Percentiles rank a stretch among this genome's conserved stretches.
Evolutionary conservation across 106 monocot species (phyloP).

Genomic region (Dendrobium huoshanense): DNA sequence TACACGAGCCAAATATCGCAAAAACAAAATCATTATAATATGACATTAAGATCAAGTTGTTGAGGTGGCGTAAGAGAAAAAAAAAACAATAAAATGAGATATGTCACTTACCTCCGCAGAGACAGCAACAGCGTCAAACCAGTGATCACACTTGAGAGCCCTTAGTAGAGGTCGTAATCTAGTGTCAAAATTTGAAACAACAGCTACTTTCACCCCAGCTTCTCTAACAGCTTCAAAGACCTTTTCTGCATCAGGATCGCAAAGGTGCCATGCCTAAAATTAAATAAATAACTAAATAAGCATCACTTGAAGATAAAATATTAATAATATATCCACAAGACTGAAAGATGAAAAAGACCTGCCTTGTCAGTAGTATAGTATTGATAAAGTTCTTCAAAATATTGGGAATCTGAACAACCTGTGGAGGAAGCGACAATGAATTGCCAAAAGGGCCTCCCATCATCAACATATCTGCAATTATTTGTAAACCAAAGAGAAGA

Average conservation of each 20-base stretch:
- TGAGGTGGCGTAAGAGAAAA: neutral
- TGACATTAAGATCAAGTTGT: too few relatives aligned
- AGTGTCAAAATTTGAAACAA: constrained; percentile 97
- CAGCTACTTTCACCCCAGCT: constrained; percentile 79
- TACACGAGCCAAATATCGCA: neutral
- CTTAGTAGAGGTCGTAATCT: constrained; percentile 74
- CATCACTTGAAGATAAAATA: neutral
- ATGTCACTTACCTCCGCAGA: constrained; percentile 71
- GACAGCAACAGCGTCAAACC: constrained; percentile 95
- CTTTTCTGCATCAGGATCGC: constrained; percentile 86
- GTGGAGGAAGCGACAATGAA: constrained; percentile 90
- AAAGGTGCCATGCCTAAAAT: constrained; percentile 84
- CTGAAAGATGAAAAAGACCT: neutral
- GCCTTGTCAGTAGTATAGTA: constrained; percentile 96
- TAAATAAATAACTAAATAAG: neutral
- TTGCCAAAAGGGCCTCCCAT: constrained; percentile 98
- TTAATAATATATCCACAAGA: neutral
- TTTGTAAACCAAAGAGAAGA: neutral
- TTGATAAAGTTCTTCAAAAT: constrained; percentile 96
- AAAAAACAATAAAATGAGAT: neutral
- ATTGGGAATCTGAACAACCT: constrained; percentile 81
- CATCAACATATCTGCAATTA: constrained; percentile 81
- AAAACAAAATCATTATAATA: neutral
- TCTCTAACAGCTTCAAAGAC: constrained; percentile 74
- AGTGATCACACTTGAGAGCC: constrained; percentile 88